Percentiles rank a stretch among this genome's conserved stretches.
These are phyloP conservation scores for Ceratocystis eucalypticola DNA, from an alignment of 2,329 filamentous ascomycete genomes.

Conservation along the genomic window DNA sequence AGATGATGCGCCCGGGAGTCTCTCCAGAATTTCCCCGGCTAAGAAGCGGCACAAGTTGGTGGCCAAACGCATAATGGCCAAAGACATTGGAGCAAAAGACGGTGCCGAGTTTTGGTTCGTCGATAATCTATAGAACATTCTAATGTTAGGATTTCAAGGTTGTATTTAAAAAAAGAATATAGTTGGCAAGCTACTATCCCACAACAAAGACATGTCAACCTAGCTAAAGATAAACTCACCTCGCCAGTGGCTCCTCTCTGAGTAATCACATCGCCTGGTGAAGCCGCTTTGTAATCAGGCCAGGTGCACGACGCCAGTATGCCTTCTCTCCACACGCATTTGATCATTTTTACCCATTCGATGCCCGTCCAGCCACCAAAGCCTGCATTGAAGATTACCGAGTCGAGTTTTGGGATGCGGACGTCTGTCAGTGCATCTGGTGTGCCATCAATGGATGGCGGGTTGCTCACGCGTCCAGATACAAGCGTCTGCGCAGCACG, in stretches of 20 bases:
- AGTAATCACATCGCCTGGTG: slow-evolving; percentile 27
- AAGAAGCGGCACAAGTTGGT: slow-evolving; percentile 66
- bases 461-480: slow-evolving; percentile 34
- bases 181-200: background rate
- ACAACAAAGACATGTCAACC: background rate
- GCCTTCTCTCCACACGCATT: slow-evolving; percentile 41
- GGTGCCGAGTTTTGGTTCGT: slow-evolving; percentile 51
- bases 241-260: slow-evolving; percentile 8
- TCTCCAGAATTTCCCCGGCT: slow-evolving; percentile 30
- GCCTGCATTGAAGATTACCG: slow-evolving; percentile 73
- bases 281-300: slow-evolving; percentile 61
- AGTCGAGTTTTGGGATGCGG: slow-evolving; percentile 58
- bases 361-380: slow-evolving; percentile 77
- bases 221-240: background rate
- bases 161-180: background rate
- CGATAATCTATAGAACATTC: background rate
- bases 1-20: slow-evolving; percentile 57
- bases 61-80: slow-evolving; percentile 81
- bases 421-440: slow-evolving; percentile 31
- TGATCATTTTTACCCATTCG: slow-evolving; percentile 29
- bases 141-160: background rate
- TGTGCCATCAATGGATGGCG: slow-evolving; percentile 27
- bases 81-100: slow-evolving; percentile 90
- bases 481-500: slow-evolving; percentile 36
- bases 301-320: slow-evolving; percentile 57